Percentiles rank a stretch among this genome's conserved stretches.
Conservation (phyloP, 139 green algal species). For the Asterochloris sp. region DNA sequence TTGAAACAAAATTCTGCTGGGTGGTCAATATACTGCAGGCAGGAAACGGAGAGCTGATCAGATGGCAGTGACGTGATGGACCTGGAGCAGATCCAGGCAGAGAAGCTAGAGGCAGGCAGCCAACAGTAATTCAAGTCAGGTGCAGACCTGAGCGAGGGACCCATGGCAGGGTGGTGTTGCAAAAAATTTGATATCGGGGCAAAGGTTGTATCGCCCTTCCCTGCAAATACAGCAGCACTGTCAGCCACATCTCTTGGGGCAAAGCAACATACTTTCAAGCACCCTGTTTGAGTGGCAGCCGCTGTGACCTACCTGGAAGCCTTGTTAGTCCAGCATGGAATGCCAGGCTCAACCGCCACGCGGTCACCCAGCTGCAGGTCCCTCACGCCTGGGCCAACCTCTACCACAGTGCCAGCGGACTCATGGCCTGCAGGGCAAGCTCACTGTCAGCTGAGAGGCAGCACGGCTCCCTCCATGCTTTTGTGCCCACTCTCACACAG, state of each 20-base stretch:
- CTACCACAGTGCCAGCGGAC: conserved; percentile 13
- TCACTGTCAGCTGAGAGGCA: background rate
- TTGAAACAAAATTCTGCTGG: conserved; percentile 56
- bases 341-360: conserved; percentile 39
- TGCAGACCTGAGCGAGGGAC: conserved; percentile 18
- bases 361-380: conserved; percentile 26
- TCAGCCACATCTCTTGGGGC: background rate
- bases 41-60: background rate
- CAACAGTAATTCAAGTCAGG: background rate
- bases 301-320: conserved; percentile 15
- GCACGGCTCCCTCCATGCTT: background rate
- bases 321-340: conserved; percentile 39
- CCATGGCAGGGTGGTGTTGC: conserved; percentile 45
- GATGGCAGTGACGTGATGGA: background rate
- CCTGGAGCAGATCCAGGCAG: background rate
- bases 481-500: background rate
- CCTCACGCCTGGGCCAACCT: conserved; percentile 20
- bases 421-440: background rate
- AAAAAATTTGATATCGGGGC: conserved; percentile 40
- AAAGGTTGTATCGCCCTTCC: conserved; percentile 45
- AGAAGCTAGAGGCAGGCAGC: background rate
- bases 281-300: no score
- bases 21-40: conserved; percentile 42
- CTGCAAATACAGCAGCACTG: conserved; percentile 3
- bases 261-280: no score